Conservation (phyloP, 179 eudicot genomes). For the Sideroxylon spinosum region DNA sequence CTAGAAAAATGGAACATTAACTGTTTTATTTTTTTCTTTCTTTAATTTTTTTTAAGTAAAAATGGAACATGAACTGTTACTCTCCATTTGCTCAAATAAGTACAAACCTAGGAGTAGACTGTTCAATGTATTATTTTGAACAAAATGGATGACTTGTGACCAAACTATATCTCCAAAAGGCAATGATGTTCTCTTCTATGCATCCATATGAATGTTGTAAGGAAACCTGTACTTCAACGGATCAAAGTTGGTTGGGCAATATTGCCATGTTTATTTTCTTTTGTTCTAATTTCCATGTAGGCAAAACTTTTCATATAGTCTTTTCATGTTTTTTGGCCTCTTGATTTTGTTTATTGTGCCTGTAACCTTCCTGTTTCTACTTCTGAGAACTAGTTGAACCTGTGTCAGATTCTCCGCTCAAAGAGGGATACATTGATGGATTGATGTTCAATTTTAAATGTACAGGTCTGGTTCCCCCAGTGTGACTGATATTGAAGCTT, state of each 20-base stretch:
- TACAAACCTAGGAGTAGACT: neutral
- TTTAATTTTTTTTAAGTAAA: neutral
- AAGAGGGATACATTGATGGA: neutral
- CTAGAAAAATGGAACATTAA: neutral
- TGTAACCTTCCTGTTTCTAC: neutral
- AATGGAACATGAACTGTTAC: neutral
- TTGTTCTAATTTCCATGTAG: neutral
- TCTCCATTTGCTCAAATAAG: neutral
- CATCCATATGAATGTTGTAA: neutral
- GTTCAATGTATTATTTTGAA: neutral
- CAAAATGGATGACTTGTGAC: neutral
- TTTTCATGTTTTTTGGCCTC: neutral
- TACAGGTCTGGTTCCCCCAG: slow-evolving; percentile 81
- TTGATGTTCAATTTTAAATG: slow-evolving; percentile 11
- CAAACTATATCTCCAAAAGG: neutral
- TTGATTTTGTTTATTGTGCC: neutral
- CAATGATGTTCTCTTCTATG: neutral
- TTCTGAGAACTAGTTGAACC: neutral
- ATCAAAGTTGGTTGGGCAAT: too few species aligned
- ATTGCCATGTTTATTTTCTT: neutral
- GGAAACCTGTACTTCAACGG: neutral
- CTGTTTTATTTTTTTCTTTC: neutral
- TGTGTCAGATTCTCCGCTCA: neutral
- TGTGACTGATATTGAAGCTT: slow-evolving; percentile 76
- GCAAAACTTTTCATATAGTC: too few species aligned